Percentiles rank a stretch among this genome's conserved stretches.
phyloP scores from a whole-genome alignment of 2,329 filamentous ascomycete genomes.

The Fusarium fracticaudum region DNA sequence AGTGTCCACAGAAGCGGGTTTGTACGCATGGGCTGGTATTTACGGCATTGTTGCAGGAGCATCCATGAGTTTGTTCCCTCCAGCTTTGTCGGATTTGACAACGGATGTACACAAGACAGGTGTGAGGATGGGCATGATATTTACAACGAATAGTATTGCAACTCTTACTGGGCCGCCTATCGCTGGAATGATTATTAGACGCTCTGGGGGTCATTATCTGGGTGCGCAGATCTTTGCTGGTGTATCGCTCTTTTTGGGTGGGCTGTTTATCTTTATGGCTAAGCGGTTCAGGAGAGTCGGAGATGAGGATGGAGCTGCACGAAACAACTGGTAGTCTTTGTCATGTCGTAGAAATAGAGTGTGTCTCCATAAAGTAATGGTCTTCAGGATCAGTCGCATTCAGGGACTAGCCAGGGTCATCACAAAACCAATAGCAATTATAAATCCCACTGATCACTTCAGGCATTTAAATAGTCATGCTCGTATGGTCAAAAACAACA shows the following conservation, averaged over 20 bases:
- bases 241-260: not conserved
- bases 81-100: not conserved
- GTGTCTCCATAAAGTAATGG: not conserved
- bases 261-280: not conserved
- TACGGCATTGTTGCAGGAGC: not conserved
- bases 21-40: not conserved
- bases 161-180: not conserved
- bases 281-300: not conserved
- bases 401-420: not conserved
- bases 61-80: not conserved
- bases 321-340: not conserved
- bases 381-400: not conserved
- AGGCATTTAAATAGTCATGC: accelerated
- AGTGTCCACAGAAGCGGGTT: not conserved
- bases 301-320: not conserved
- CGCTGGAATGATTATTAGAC: not conserved
- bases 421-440: not conserved
- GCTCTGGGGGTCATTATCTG: not conserved
- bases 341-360: too few species aligned
- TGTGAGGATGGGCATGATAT: not conserved
- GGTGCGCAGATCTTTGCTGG: not conserved
- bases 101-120: not conserved
- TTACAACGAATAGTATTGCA: not conserved
- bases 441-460: too few species aligned
- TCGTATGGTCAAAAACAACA: not conserved